Evolutionary conservation across 148 eudicot species (phyloP).

Genomic region (Nyssa sinensis): DNA sequence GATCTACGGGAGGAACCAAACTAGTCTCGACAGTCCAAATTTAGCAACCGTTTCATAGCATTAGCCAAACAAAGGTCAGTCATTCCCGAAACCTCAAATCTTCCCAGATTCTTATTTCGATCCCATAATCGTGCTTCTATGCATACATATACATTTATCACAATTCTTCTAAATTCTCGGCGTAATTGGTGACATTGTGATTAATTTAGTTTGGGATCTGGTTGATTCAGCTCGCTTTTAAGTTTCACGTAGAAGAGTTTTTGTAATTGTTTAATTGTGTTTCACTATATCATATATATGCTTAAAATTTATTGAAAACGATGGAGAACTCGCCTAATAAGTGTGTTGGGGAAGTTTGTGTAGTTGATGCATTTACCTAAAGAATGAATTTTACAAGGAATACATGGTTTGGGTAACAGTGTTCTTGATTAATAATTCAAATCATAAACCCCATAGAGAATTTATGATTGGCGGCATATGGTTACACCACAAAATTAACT

Average conservation of each 20-base stretch:
- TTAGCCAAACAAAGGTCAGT: neutral
- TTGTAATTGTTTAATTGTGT: too few species aligned
- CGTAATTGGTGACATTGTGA: neutral
- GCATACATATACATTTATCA: neutral
- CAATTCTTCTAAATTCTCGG: neutral
- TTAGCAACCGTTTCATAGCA: neutral
- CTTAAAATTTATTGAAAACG: too few species aligned
- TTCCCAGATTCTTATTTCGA: too few species aligned
- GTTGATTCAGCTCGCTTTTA: neutral
- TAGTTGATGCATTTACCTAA: too few species aligned
- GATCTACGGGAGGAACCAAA: conserved; percentile 1
- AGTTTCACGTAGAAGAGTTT: neutral
- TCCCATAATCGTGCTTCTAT: too few species aligned
- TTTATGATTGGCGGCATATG: neutral
- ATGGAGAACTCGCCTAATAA: too few species aligned
- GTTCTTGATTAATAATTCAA: neutral
- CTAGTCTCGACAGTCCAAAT: neutral
- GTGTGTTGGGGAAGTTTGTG: too few species aligned
- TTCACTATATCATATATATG: too few species aligned
- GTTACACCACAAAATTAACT: neutral
- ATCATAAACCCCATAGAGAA: too few species aligned
- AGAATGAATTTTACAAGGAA: too few species aligned
- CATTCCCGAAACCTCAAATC: neutral
- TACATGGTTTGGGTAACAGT: too few species aligned
- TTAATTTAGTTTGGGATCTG: neutral